Evolutionary conservation across 305 asterid species (phyloP), one percentile per base, ranked within the genome.

Genomic region (Vinca major): DNA sequence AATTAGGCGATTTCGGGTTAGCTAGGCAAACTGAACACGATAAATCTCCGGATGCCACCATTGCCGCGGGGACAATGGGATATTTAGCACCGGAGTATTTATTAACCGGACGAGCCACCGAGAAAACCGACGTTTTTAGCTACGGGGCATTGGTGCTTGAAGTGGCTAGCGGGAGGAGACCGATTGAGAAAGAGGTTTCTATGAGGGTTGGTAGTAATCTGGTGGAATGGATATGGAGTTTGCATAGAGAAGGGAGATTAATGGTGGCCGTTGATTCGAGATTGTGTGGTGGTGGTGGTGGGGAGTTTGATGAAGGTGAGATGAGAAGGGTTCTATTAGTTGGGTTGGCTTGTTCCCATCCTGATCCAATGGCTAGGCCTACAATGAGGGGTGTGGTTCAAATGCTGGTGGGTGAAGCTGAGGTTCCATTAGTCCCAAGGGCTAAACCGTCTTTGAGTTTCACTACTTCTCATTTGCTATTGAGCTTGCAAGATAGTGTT

Each of bases 1-100:
- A 88, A 66, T 73, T 92, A 57, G 96, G 98, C 5, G 98, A 92
- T 74, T 92, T 92, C 12, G 98, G 98, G 44, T 66, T 92, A 26
- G 98, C 98, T 0, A 66, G 90, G 63, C 91, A 89, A 69, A 74
- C 81, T 37, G 96, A 84, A 81, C 98, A 92, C 66, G 92, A 89
- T 19, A 86, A 88, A 41, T 92, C 98, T 6, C 98, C 96, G 0
- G 95, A 85, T 49, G 95, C 96, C 1, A 89, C 96, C 2, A 89
- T 78, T 21, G 96, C 98, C 0, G 98, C 96, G 0, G 98, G 98
- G 0, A 92, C 98, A 16, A 92, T 92, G 98, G 98, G 98, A 3
- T 92, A 92, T 74, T 71, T 89, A 52, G 98, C 98, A 7, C 96
- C 98, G 0, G 98, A 92, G 67, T 89, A 89, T 69, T 70, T 92